Conservation (phyloP, 192 early-diverging fungal species). For the Gonapodya sp. region DNA sequence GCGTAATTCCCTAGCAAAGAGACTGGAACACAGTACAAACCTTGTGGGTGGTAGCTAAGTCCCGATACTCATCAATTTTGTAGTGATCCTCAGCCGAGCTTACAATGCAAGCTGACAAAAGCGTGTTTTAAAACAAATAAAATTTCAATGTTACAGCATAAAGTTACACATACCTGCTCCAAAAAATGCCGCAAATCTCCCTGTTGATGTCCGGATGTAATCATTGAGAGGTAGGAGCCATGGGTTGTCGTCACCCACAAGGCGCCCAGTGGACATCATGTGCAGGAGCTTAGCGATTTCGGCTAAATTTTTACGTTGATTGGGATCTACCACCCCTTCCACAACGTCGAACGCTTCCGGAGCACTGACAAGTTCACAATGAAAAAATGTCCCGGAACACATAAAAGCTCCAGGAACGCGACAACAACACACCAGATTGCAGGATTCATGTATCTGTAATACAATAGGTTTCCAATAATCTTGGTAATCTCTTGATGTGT, state of each 20-base stretch:
- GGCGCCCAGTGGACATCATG: neutral
- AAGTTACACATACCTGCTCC: slow-evolving; percentile 46
- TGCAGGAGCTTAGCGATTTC: slow-evolving; percentile 31
- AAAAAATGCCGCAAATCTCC: slow-evolving; percentile 77
- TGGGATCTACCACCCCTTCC: slow-evolving; percentile 67
- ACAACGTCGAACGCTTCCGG: slow-evolving; percentile 96
- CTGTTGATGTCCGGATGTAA: slow-evolving; percentile 65
- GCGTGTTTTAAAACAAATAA: neutral
- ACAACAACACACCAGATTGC: slow-evolving; percentile 67
- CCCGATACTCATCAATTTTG: slow-evolving; percentile 82
- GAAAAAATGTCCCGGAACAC: neutral
- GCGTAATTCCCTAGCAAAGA: no score
- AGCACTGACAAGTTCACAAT: slow-evolving; percentile 39
- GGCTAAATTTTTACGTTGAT: slow-evolving; percentile 93
- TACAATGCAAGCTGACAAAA: slow-evolving; percentile 62
- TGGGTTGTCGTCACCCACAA: neutral
- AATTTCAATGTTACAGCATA: neutral
- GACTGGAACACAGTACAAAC: no score
- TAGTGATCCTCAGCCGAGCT: slow-evolving; percentile 80
- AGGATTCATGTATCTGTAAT: slow-evolving; percentile 98
- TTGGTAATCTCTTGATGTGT: slow-evolving; percentile 70
- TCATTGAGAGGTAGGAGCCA: slow-evolving; percentile 52
- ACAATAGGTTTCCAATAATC: slow-evolving; percentile 89
- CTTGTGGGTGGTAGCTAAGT: slow-evolving; percentile 61
- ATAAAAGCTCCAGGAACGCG: slow-evolving; percentile 11